Base-by-base conservation (phyloP, 352 stramenopile species). In the Peronospora tabacina region DNA sequence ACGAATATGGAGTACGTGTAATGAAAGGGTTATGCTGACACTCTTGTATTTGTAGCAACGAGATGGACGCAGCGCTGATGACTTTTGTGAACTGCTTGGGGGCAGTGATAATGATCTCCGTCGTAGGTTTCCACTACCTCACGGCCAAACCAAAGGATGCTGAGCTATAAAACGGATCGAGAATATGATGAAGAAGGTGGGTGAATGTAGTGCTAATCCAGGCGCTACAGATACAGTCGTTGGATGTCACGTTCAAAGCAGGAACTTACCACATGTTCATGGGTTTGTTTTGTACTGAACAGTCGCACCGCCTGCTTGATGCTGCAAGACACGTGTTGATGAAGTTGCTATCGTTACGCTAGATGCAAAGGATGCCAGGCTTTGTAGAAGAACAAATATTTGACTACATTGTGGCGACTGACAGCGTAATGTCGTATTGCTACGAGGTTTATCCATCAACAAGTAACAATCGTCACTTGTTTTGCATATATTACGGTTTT, bases 111-210 rank as follows among this genome's bases (percentile, higher is more conserved):
- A 94, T 91, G 79, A 64, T 94, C 17, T 90, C 80, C 26, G 66
- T 94, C 17, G 82, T 94, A 32, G 77, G 81, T 20, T 94, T 92
- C 65, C 83, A 94, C 64, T 94, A 92, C 59, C 75, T 94, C 42
- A 90, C 80, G 26, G 78, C 83, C 8, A 84, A 78, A 12, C 65
- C 75, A 20, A 87, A 87, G 53, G 83, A 94, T 44, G 77, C 81
- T 6, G 79, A 91, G 47, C 66, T 88, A 46, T 94, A 90, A 51
- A 32, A 7, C 7, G 28, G 3, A 32, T 12, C 1, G 28, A 32
- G 4, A 32, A 1, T 32, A 12, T 12, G 28, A 32, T 32, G 10
- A 32, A 12, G 10, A 32, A 32, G 7, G 28, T 32, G 12, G 10
- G 10, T 3, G 28, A 12, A 32, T 32, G 28, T 32, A 32, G 28